These are phyloP conservation scores for Colletotrichum sp. DNA, from an alignment of 2,329 filamentous ascomycete genomes.

Conservation along the genomic window DNA sequence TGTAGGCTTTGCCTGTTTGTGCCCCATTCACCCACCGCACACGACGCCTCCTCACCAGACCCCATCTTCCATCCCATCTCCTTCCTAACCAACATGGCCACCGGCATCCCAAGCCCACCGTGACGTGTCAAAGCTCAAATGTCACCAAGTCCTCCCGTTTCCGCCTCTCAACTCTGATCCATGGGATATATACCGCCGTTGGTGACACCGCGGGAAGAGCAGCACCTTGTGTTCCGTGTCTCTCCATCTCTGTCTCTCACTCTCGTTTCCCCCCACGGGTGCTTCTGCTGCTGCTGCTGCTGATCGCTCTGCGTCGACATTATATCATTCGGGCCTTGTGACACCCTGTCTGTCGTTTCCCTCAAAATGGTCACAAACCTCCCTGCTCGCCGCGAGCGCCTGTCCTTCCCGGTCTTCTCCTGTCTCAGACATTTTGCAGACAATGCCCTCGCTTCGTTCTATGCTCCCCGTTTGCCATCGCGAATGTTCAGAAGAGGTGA, in stretches of 20 bases:
- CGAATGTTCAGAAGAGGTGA: conserved; percentile 1
- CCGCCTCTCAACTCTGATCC: not conserved
- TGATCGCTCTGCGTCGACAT: not conserved
- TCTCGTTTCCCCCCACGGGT: not conserved
- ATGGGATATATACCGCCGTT: conserved; percentile 7
- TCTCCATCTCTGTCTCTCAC: not conserved
- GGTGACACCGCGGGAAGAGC: not conserved
- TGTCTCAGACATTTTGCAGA: conserved; percentile 30
- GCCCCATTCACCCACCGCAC: not conserved
- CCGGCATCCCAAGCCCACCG: not conserved
- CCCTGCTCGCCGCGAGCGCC: not conserved
- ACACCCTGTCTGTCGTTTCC: not conserved
- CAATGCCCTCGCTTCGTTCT: not conserved
- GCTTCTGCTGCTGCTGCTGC: not conserved
- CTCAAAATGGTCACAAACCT: not conserved
- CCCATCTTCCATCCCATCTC: not conserved
- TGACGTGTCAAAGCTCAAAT: not conserved
- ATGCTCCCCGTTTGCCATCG: not conserved
- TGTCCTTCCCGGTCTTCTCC: conserved; percentile 25
- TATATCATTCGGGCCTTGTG: not conserved
- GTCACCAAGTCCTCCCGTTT: not conserved
- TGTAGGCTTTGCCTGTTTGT: conserved; percentile 1
- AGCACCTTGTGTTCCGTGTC: conserved; percentile 2
- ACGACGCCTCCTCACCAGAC: not conserved
- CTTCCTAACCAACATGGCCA: not conserved